These are phyloP conservation scores for Cenchrus fungigraminus DNA, from an alignment of 176 grass and related monocot species.

Conservation along the genomic window DNA sequence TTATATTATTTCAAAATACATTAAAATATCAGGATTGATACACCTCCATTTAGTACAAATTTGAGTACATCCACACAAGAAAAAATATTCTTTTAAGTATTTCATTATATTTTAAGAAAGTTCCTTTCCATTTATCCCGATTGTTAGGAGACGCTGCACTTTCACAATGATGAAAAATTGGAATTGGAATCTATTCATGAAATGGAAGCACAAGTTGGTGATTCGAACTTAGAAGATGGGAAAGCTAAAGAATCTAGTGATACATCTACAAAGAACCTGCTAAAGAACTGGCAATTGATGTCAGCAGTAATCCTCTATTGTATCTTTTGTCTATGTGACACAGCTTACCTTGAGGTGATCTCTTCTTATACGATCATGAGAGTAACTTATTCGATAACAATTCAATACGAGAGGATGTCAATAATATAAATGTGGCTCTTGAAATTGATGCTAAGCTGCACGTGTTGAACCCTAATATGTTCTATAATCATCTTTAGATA, in stretches of 20 bases:
- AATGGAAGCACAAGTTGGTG: conserved; percentile 47
- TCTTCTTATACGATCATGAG: no score
- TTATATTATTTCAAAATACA: background rate
- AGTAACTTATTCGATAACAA: no score
- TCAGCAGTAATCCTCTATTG: conserved; percentile 59
- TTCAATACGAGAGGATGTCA: conserved; percentile 45
- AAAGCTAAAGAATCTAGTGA: conserved; percentile 31
- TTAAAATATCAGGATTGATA: background rate
- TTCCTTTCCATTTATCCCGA: background rate
- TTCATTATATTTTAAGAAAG: background rate
- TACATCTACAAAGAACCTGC: conserved; percentile 42
- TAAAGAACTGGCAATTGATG: conserved; percentile 63
- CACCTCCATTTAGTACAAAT: background rate
- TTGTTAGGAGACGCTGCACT: no score
- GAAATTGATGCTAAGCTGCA: background rate
- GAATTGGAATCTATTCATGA: conserved; percentile 47
- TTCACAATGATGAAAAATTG: conserved; percentile 16
- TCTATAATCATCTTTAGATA: conserved; percentile 55
- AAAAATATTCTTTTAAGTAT: background rate
- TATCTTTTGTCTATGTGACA: conserved; percentile 63
- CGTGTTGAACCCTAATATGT: background rate
- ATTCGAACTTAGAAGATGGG: conserved; percentile 27
- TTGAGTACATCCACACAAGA: background rate
- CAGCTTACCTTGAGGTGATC: conserved; percentile 63
- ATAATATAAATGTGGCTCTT: no score